Evolutionary conservation across 2,329 filamentous ascomycete species (phyloP), one percentile per base, ranked within the genome.

Genomic region (Aureobasidium sp.): DNA sequence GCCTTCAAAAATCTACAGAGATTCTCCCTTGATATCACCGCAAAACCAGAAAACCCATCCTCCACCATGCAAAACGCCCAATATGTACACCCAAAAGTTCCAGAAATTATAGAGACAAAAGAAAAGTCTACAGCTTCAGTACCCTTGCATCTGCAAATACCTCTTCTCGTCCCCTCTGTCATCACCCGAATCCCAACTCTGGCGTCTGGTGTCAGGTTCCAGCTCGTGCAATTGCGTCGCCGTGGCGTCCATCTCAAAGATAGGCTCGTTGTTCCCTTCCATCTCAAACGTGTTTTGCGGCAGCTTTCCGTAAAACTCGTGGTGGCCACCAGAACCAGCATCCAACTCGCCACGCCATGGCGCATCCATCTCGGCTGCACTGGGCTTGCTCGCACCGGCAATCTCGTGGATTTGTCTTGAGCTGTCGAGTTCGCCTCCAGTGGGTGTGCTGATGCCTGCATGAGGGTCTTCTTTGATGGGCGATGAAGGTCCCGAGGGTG

Each of bases 371-470:
- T 72, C 70, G 45, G 68, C 64, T 19, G 66, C 62, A 25, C 55
- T 43, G 13, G 61, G 62, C 50, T 68, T 68, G 38, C 68, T 65
- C 17, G 68, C 65, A 5, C 67, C 66, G 29, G 64, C 67, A 21
- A 71, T 63, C 62, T 74, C 70, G 61, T 72, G 69, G 45, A 73
- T 68, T 43, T 71, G 68, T 23, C 64, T 62, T 2, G 64, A 64
- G 43, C 68, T 69, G 45, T 65, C 68, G 2, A 73, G 64, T 57
- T 74, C 71, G 61, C 70, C 69, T 38, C 68, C 67, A n/a, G 70
- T 67, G 3, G 69, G 69, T 6, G 62, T 45, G 19, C 65, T 68
- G 54, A 69, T 68, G 62, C 68, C 64, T 13, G 67, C 65, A 42
- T 65, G 62, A 45, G 46, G 54, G 23, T 65, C 64, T 23, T 49